Evolutionary conservation across 2,329 filamentous ascomycete genomes (phyloP).

Genomic region (Madurella fahalii): DNA sequence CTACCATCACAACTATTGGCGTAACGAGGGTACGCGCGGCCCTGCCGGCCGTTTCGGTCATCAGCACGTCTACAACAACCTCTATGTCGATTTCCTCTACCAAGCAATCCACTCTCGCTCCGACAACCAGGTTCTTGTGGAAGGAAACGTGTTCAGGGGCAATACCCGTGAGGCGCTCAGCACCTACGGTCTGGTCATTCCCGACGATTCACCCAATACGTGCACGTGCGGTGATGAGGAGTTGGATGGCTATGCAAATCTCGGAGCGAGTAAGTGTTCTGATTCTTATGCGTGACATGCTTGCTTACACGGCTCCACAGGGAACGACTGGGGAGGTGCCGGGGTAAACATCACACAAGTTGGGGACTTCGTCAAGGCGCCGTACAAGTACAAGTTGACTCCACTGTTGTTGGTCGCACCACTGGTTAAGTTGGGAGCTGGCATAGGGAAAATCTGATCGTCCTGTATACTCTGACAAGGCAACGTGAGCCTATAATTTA

Average conservation of each 20-base stretch:
- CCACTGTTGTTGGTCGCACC: constrained; percentile 39
- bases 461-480: not conserved
- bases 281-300: not conserved
- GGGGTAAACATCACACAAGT: constrained; percentile 49
- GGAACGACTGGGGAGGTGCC: constrained; percentile 46
- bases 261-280: constrained; percentile 43
- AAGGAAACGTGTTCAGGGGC: constrained; percentile 45
- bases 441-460: constrained; percentile 41
- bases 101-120: constrained; percentile 47
- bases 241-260: constrained; percentile 51
- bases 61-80: constrained; percentile 48
- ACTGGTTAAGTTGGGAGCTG: constrained; percentile 41
- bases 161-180: constrained; percentile 47
- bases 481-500: no score
- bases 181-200: constrained; percentile 53
- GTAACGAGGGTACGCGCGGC: constrained; percentile 42
- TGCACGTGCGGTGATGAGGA: constrained; percentile 50
- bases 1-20: constrained; percentile 49
- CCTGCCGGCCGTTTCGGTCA: constrained; percentile 47
- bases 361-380: constrained; percentile 45
- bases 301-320: constrained; percentile 19
- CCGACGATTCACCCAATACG: constrained; percentile 51
- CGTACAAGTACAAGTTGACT: constrained; percentile 47
- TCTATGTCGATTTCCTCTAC: constrained; percentile 44
- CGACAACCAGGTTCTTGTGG: constrained; percentile 47